Base-by-base conservation (phyloP, 2,329 filamentous ascomycete genomes). In the Botrytis elliptica region DNA sequence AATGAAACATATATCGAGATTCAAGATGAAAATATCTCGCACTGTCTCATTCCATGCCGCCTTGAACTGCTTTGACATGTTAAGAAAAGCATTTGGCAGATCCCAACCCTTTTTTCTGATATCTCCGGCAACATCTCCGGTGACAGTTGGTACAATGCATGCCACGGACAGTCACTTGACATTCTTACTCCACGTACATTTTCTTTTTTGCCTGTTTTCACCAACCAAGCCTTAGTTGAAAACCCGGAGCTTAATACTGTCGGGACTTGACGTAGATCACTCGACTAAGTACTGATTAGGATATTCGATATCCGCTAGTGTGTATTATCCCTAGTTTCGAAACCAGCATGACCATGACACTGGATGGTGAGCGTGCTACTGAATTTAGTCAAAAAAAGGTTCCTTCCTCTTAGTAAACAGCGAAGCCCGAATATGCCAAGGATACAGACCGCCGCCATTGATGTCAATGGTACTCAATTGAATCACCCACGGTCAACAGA, bases 151-250 rank as follows among this genome's bases (percentile, higher is more conserved):
- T 38, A 57, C 22, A 10, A 40, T 42, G 20, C 25, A 55, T 55
- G 65, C 49, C n/a, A 16, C 55, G 52, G 18, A 14, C 49, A 69
- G 52, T 69, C 49, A 69, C 49, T 69, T 69, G 66, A 69, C 38
- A 57, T 69, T 42, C 49, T 52, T 40, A 42, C n/a, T 69, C 10
- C n/a, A 55, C 25, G 52, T 25, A 33, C n/a, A 25, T 57, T 69
- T 57, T 36, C 38, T 9, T 29, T 57, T 57, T 10, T 16, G 52
- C 9, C 10, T 9, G 10, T 52, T 57, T 25, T 42, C 66, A 57
- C 66, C 40, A 20, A 68, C 40, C 49, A 42, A 57, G 49, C 36
- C 38, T 44, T 69, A 33, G 49, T 25, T 68, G 25, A 55, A 18
- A n/a, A 49, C 25, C 46, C 16, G 46, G 16, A 68, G 33, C 46